A percentile compares a stretch with the other conserved stretches of the same genome.
phyloP scores from a whole-genome alignment of 495 filamentous ascomycete species.

The Schizothecium vesticola region DNA sequence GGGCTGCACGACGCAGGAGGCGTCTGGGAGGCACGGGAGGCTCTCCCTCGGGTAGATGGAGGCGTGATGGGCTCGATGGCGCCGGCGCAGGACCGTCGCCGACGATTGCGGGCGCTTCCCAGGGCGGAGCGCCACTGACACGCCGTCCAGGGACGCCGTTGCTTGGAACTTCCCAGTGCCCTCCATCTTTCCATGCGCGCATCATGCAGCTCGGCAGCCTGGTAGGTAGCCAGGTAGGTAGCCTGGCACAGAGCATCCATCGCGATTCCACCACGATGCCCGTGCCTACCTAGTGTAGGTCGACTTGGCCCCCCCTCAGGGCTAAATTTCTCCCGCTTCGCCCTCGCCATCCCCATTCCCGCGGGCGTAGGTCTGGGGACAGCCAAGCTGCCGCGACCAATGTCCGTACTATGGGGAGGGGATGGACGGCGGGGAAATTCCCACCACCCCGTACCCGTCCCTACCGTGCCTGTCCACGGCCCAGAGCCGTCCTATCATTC shows the following conservation, averaged over 20 bases:
- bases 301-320: no score
- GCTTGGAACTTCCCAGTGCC: neutral
- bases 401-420: constrained; percentile 17
- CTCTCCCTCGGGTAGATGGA: constrained; percentile 8
- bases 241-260: neutral
- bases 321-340: constrained; percentile 34
- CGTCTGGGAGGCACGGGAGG: neutral
- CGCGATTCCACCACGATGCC: neutral
- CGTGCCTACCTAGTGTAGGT: no score
- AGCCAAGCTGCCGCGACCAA: constrained; percentile 28
- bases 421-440: constrained; percentile 28
- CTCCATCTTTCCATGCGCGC: neutral
- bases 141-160: neutral
- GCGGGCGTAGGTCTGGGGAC: constrained; percentile 16
- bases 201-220: constrained; percentile 4
- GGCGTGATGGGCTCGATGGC: neutral
- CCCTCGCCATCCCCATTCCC: constrained; percentile 9
- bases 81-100: neutral
- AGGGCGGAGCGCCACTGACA: neutral
- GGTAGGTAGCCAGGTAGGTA: neutral
- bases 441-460: constrained; percentile 15
- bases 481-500: constrained; percentile 23
- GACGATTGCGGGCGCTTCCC: neutral
- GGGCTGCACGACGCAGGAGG: neutral
- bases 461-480: neutral